Evolutionary conservation across 768 basidiomycete genomes (phyloP).

Genomic region (Ephemerocybe angulata): DNA sequence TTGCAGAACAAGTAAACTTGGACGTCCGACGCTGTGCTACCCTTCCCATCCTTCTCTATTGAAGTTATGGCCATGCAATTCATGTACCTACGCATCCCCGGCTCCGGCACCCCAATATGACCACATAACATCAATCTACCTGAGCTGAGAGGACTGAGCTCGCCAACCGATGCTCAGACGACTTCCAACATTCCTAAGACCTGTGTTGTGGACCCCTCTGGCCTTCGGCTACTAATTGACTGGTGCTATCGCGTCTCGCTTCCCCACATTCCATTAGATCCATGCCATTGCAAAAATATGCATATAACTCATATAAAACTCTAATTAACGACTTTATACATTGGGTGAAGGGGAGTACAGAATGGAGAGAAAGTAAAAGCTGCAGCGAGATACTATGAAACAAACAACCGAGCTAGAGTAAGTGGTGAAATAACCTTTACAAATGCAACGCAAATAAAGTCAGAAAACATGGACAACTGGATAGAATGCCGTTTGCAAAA

Average conservation of each 20-base stretch:
- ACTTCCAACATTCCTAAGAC: not conserved
- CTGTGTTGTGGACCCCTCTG: not conserved
- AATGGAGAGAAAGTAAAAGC: constrained; percentile 55
- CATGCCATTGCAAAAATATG: not conserved
- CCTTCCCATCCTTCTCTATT: not conserved
- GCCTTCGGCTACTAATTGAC: not conserved
- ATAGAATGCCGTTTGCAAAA: constrained; percentile 63
- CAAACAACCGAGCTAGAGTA: constrained; percentile 58
- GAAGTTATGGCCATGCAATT: not conserved
- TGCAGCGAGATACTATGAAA: constrained; percentile 62
- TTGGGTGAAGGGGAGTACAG: constrained; percentile 62
- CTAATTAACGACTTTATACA: constrained; percentile 56
- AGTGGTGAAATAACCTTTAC: constrained; percentile 55
- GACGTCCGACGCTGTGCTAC: not conserved
- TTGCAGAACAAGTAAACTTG: constrained; percentile 42
- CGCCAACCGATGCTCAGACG: not conserved
- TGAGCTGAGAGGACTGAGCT: not conserved
- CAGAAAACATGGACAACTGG: constrained; percentile 49
- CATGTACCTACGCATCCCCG: not conserved
- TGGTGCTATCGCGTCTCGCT: too few relatives aligned
- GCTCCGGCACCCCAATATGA: not conserved
- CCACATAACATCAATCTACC: constrained; percentile 2
- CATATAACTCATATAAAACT: constrained; percentile 13
- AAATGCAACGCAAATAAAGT: constrained; percentile 48
- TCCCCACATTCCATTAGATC: not conserved